Evolutionary conservation across 768 basidiomycete genomes (phyloP), one percentile per base, ranked within the genome.

Genomic region (Pisolithus marmoratus): DNA sequence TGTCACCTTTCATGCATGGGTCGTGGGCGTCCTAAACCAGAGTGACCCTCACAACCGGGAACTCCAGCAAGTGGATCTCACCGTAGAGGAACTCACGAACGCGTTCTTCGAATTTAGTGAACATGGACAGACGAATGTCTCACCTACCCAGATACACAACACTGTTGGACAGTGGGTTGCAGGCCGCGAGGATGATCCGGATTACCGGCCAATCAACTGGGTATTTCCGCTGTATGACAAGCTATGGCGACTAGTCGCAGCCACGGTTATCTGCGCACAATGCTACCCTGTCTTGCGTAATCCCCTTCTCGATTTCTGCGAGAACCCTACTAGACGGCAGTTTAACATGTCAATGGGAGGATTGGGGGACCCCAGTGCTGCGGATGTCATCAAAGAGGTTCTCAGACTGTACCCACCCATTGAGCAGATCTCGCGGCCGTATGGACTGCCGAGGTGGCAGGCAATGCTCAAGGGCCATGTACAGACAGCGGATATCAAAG

Each of bases 191-290:
- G 52, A 26, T 4, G 52, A 59, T 46, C 43, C 36, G 5, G 14
- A 45, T 17, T 26, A 27, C 17, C 22, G 36, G 41, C 75, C 78
- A 0, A 62, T 84, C 15, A 72, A 83, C 42, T 72, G 73, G 51
- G 70, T 85, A 50, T 73, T 84, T 41, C 83, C 83, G 0, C 66
- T 77, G 1, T 85, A 80, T 71, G 84, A 85, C 59, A 79, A 78
- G 0, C 63, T 84, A 42, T 84, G 84, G 84, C 74, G 81, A 12
- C 74, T 84, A 20, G 68, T 81, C 48, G 82, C 82, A 1, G 60
- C 77, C 0, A 73, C 76, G 1, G 64, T 74, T 46, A 63, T 71
- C 14, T 59, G 67, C 41, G 63, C 68, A n/a, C 52, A 68, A 4
- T 57, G 70, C 14, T 53, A 57, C 8, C 51, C 53, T 0, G 53